Evolutionary conservation across 192 early-diverging fungal genomes (phyloP).

Genomic region (Phlyctochytrium arcticum): DNA sequence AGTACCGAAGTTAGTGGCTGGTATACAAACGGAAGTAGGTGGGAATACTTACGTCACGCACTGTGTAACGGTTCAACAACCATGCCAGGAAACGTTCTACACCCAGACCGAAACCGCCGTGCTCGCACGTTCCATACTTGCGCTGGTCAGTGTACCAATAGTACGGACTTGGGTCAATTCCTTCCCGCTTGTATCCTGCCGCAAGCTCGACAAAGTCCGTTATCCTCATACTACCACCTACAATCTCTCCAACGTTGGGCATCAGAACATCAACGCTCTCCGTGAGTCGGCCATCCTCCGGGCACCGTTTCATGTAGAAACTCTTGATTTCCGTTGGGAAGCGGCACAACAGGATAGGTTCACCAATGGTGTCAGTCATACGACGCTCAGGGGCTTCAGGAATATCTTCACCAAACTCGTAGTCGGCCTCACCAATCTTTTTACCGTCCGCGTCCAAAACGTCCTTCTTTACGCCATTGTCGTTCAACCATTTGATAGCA

Average conservation of each 20-base stretch:
- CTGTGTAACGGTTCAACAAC: constrained; percentile 86
- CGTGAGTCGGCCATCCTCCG: constrained; percentile 78
- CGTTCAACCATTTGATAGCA: constrained; percentile 92
- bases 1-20: not conserved
- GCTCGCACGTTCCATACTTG: constrained; percentile 94
- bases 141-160: constrained; percentile 99
- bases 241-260: constrained; percentile 97
- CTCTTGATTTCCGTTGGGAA: constrained; percentile 99
- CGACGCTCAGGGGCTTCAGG: constrained; percentile 94
- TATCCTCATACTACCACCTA: constrained; percentile 97
- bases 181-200: constrained; percentile 81
- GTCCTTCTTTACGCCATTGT: constrained; percentile 79
- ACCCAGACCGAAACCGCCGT: constrained; percentile 97
- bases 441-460: constrained; percentile 70
- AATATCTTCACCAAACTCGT: constrained; percentile 98
- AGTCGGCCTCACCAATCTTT: constrained; percentile 52
- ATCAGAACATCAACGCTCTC: constrained; percentile 98
- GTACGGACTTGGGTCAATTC: constrained; percentile 90
- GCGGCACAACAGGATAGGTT: constrained; percentile 90
- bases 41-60: constrained; percentile 60
- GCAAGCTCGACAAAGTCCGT: constrained; percentile 76
- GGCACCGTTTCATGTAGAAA: constrained; percentile 98
- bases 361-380: constrained; percentile 98
- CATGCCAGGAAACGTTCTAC: constrained; percentile 93
- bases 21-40: constrained; percentile 15